Conservation (phyloP, 768 basidiomycete genomes). For the Tylopilus felleus region DNA sequence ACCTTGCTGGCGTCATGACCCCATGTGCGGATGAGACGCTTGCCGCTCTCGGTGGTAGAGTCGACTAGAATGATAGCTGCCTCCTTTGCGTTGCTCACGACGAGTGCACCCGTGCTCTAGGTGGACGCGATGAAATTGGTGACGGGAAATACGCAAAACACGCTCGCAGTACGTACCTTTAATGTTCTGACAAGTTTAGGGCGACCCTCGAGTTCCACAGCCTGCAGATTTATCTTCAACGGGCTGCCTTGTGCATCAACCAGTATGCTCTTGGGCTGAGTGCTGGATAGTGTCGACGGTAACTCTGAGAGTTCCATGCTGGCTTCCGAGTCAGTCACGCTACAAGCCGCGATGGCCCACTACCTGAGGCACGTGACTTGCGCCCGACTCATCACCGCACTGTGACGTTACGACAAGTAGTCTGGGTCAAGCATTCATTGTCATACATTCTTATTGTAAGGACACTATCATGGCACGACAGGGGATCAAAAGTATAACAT, state of each 20-base stretch:
- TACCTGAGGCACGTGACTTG: conserved; percentile 9
- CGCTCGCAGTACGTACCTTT: conserved; percentile 36
- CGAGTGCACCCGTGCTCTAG: conserved; percentile 55
- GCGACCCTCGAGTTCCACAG: conserved; percentile 46
- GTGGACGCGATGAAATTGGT: conserved; percentile 6
- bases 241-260: conserved; percentile 38
- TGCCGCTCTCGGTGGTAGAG: conserved; percentile 46
- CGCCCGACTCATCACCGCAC: neutral
- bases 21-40: conserved; percentile 59
- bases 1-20: conserved; percentile 44
- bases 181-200: conserved; percentile 51
- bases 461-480: conserved; percentile 34
- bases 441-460: conserved; percentile 33
- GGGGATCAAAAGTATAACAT: conserved; percentile 42
- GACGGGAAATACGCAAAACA: neutral
- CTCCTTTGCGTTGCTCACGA: conserved; percentile 47
- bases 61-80: conserved; percentile 63
- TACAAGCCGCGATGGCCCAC: neutral
- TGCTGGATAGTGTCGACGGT: conserved; percentile 11
- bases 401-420: too few species aligned
- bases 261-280: conserved; percentile 33
- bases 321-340: neutral
- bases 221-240: conserved; percentile 55
- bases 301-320: conserved; percentile 23
- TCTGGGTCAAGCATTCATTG: neutral